Evolutionary conservation across 2,329 filamentous ascomycete genomes (phyloP).

Genomic region (Lojkania enalia): DNA sequence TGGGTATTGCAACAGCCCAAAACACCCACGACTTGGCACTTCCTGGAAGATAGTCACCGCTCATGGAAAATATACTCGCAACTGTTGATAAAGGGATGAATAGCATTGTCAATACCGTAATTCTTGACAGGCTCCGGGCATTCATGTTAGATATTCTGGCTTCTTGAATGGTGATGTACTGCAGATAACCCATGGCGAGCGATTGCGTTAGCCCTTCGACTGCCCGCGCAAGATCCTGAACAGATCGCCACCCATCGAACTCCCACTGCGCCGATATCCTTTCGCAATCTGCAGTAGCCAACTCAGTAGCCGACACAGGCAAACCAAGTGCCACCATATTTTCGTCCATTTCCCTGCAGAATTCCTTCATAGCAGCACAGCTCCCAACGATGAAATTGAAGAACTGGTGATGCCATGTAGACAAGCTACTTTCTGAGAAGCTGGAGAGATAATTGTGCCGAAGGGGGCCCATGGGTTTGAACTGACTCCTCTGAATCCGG

Average conservation of each 20-base stretch:
- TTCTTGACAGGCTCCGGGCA: constrained; percentile 5
- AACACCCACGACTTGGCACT: constrained; percentile 3
- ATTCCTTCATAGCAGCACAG: constrained; percentile 12
- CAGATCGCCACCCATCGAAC: constrained; percentile 11
- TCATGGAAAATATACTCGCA: constrained; percentile 6
- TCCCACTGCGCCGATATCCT: constrained; percentile 6
- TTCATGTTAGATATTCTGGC: constrained; percentile 5
- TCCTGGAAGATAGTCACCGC: constrained; percentile 5
- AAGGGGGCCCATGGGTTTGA: background rate
- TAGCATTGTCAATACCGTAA: constrained; percentile 7
- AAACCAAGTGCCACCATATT: constrained; percentile 10
- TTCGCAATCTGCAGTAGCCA: too few relatives aligned
- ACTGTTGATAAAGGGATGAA: constrained; percentile 8
- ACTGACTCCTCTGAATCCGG: constrained; percentile 8
- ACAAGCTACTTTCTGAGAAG: constrained; percentile 12
- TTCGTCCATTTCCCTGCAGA: constrained; percentile 11
- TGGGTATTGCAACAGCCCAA: constrained; percentile 4
- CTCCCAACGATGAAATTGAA: constrained; percentile 14
- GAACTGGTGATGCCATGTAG: constrained; percentile 8
- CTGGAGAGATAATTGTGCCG: constrained; percentile 11
- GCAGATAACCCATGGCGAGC: constrained; percentile 10
- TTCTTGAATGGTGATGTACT: constrained; percentile 13
- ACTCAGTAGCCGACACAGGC: background rate
- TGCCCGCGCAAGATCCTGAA: constrained; percentile 3
- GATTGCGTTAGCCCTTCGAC: constrained; percentile 4